Percentiles rank a stretch among this genome's conserved stretches.
Conservation (phyloP, 345 rosid species). For the Microcos paniculata region DNA sequence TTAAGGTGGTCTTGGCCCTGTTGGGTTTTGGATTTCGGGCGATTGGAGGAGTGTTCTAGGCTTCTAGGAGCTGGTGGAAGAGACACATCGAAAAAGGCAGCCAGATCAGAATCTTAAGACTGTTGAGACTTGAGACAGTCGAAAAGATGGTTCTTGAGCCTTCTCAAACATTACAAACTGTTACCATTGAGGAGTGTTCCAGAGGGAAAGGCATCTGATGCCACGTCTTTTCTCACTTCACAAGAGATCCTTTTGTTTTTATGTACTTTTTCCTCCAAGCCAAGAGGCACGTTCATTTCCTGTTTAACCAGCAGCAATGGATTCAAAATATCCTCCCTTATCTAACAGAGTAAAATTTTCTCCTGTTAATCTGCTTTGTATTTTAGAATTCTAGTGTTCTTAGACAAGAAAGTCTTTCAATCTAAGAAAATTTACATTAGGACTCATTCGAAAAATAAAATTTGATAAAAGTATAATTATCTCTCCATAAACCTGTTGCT, state of each 20-base stretch:
- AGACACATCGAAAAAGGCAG: background rate
- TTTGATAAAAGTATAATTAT: background rate
- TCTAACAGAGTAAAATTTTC: no score
- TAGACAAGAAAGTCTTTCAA: background rate
- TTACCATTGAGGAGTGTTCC: background rate
- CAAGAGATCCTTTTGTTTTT: background rate
- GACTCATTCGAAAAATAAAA: background rate
- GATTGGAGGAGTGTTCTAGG: background rate
- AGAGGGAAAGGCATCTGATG: background rate
- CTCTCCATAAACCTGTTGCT: background rate
- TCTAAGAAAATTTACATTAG: background rate
- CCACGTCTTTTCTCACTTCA: background rate
- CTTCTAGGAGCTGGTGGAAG: background rate
- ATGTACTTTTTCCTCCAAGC: no score
- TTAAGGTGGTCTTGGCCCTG: background rate
- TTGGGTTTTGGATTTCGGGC: background rate
- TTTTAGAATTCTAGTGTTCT: background rate
- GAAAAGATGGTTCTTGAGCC: background rate
- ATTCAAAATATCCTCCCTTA: background rate
- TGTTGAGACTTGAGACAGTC: background rate
- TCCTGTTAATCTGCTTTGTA: no score
- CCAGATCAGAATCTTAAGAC: background rate
- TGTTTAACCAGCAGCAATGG: no score
- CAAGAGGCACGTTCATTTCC: no score
- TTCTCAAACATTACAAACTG: slow-evolving; percentile 1